Conservation (phyloP, 495 filamentous ascomycete species). For the Xylaria scruposa region DNA sequence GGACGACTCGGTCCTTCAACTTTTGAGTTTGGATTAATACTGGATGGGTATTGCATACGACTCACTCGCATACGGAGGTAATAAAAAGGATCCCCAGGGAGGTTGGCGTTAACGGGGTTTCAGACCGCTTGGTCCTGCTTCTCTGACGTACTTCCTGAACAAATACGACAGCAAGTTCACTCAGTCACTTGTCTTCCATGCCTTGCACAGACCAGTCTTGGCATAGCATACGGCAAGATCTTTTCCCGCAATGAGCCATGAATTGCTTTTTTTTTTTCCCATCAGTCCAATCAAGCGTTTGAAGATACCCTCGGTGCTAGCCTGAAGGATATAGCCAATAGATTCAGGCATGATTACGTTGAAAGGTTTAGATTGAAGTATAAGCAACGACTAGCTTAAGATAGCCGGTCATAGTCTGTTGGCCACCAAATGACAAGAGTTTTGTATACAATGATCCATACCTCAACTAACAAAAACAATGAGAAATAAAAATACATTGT, state of each 20-base stretch:
- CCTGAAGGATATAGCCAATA: constrained; percentile 16
- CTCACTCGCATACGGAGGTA: neutral
- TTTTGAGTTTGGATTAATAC: neutral
- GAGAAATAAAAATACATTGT: neutral
- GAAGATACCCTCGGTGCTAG: constrained; percentile 21
- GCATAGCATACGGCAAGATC: neutral
- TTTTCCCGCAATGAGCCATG: constrained; percentile 1
- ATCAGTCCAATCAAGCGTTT: constrained; percentile 15
- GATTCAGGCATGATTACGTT: constrained; percentile 1
- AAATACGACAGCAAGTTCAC: neutral
- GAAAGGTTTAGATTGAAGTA: neutral
- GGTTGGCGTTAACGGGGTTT: neutral
- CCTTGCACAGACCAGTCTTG: neutral
- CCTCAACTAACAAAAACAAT: neutral
- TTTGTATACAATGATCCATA: neutral
- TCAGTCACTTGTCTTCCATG: neutral
- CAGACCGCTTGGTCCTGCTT: neutral
- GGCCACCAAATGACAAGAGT: neutral
- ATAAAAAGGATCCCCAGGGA: neutral
- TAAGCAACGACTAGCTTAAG: neutral
- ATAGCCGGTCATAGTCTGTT: neutral
- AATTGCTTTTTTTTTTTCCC: constrained; percentile 14
- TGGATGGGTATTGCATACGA: neutral
- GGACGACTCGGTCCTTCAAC: neutral
- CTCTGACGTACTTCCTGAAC: neutral